A percentile compares a stretch with the other conserved stretches of the same genome.
Conservation (phyloP, 352 stramenopile genomes). For the Ophiocytium majus region DNA sequence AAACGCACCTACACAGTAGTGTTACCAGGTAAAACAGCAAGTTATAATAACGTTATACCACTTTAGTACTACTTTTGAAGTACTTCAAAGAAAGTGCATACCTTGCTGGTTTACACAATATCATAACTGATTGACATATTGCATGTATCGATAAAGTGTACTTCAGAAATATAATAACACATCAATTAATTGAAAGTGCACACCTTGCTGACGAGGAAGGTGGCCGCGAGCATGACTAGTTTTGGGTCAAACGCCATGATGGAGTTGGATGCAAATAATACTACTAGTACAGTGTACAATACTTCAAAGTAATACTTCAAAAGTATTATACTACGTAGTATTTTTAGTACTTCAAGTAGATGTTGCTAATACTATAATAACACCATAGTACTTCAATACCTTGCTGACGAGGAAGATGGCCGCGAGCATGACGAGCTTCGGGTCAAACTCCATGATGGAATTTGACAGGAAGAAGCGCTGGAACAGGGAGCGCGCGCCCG, state of each 20-base stretch:
- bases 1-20: too few species aligned
- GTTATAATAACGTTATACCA: too few species aligned
- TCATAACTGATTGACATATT: neutral
- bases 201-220: constrained; percentile 26
- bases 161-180: too few species aligned
- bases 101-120: neutral
- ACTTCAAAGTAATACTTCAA: too few species aligned
- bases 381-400: constrained; percentile 26
- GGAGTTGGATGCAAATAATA: too few species aligned
- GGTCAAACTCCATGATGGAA: constrained; percentile 56
- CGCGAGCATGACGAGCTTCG: constrained; percentile 52
- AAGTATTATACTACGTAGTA: too few species aligned
- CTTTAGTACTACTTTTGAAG: too few species aligned
- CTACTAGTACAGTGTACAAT: too few species aligned
- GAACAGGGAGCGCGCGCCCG: constrained; percentile 52
- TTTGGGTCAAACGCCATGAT: constrained; percentile 56
- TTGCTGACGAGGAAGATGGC: constrained; percentile 24
- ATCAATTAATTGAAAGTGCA: too few species aligned
- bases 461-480: constrained; percentile 59
- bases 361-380: too few species aligned
- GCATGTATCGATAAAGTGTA: neutral
- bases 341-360: too few species aligned
- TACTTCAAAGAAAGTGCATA: neutral
- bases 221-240: constrained; percentile 32
- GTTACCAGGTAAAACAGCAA: too few species aligned